Conservation (phyloP, 176 grass and related monocot species). For the Triticum turgidum region DNA sequence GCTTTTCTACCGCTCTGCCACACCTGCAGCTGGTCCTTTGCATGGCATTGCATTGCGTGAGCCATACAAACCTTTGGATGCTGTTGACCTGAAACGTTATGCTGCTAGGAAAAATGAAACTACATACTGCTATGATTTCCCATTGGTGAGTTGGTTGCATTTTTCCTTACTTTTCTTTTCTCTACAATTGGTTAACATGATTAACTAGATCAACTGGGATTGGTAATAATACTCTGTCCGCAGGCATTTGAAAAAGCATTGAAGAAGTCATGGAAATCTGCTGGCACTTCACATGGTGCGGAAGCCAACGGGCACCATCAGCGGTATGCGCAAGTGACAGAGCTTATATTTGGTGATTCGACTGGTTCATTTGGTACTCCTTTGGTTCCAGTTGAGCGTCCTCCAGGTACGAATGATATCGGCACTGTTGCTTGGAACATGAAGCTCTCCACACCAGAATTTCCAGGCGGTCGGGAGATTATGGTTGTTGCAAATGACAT, state of each 20-base stretch:
- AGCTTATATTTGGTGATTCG: constrained; percentile 71
- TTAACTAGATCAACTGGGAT: constrained; percentile 31
- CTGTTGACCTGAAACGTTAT: constrained; percentile 79
- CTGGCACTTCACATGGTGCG: constrained; percentile 31
- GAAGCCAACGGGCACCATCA: constrained; percentile 47
- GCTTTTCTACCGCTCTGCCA: constrained; percentile 70
- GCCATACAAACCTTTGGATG: constrained; percentile 66
- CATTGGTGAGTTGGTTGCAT: constrained; percentile 62
- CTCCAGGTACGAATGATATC: constrained; percentile 71
- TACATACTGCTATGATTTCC: constrained; percentile 98
- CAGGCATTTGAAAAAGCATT: constrained; percentile 95
- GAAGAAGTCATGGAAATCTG: constrained; percentile 66
- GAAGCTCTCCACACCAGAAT: constrained; percentile 93
- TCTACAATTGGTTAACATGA: not conserved
- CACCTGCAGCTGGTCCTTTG: constrained; percentile 54
- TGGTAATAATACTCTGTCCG: constrained; percentile 21
- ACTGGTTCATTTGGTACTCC: constrained; percentile 66
- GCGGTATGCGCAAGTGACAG: constrained; percentile 59
- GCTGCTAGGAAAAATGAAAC: constrained; percentile 83
- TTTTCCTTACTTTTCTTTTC: not conserved
- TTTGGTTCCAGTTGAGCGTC: constrained; percentile 61
- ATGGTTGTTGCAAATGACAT: constrained; percentile 94
- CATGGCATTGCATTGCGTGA: constrained; percentile 65
- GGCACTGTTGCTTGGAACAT: constrained; percentile 93
- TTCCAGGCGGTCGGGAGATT: constrained; percentile 79